Percentiles rank a stretch among this genome's conserved stretches.
Evolutionary conservation across 2,329 filamentous ascomycete species (phyloP).

Genomic region (Ophiostoma sp.): DNA sequence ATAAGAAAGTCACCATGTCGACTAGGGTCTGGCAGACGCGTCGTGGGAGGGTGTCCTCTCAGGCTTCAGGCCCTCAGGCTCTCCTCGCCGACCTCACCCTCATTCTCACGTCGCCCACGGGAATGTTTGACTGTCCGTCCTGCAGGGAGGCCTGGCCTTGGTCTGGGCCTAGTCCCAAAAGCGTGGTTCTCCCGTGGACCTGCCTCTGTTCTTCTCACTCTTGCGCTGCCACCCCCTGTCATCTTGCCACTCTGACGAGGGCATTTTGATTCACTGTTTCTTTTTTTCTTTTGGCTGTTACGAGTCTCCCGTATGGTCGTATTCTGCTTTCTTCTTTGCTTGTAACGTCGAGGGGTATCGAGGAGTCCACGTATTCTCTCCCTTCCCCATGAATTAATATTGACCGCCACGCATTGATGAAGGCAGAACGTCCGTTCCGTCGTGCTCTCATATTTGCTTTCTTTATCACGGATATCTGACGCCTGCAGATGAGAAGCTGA

Average conservation of each 20-base stretch:
- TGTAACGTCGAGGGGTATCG: background rate
- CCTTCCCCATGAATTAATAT: background rate
- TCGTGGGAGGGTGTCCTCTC: background rate
- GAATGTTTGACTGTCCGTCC: background rate
- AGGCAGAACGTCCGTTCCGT: background rate
- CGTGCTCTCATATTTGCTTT: background rate
- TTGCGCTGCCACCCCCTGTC: background rate
- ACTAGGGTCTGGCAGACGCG: background rate
- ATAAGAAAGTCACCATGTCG: background rate
- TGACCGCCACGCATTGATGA: background rate
- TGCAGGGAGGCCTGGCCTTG: background rate
- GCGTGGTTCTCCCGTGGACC: conserved; percentile 16
- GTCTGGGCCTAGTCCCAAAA: conserved; percentile 14
- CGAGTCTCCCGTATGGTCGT: background rate
- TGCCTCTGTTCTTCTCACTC: background rate
- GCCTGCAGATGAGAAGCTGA: background rate
- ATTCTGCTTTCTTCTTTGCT: background rate
- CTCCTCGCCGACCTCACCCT: background rate
- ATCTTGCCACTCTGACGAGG: background rate
- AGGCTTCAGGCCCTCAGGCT: background rate
- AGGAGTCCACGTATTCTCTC: background rate
- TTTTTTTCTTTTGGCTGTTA: background rate
- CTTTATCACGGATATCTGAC: background rate
- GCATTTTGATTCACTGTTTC: background rate
- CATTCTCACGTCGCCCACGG: background rate